Evolutionary conservation across 2,329 filamentous ascomycete genomes (phyloP).

Genomic region (Curvularia verruculosa): DNA sequence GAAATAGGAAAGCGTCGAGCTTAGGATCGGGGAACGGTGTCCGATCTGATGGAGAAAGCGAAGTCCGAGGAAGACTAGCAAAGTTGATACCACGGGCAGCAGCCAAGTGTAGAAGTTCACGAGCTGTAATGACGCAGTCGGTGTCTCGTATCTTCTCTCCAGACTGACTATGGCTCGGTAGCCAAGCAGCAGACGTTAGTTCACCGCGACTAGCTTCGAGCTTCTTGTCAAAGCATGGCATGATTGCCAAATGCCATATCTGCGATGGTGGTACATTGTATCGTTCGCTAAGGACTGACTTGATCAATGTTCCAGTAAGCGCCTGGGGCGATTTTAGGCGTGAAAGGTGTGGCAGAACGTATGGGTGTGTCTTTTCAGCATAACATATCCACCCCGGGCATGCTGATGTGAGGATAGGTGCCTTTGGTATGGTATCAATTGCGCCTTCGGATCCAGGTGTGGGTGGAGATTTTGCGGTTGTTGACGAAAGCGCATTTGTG

Average conservation of each 20-base stretch:
- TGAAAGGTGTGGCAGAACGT: constrained; percentile 89
- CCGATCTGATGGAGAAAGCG: constrained; percentile 55
- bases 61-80: constrained; percentile 68
- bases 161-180: constrained; percentile 31
- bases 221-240: constrained; percentile 99
- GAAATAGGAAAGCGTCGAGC: constrained; percentile 77
- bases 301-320: constrained; percentile 85
- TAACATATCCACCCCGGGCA: constrained; percentile 99
- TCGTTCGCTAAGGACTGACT: constrained; percentile 77
- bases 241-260: constrained; percentile 94
- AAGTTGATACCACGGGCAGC: constrained; percentile 80
- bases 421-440: constrained; percentile 56
- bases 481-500: constrained; percentile 42
- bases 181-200: constrained; percentile 81
- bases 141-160: constrained; percentile 73
- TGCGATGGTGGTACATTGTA: constrained; percentile 75
- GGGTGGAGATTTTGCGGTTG: constrained; percentile 28
- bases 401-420: constrained; percentile 80
- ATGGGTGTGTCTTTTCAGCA: constrained; percentile 95
- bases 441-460: constrained; percentile 41
- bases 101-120: constrained; percentile 89
- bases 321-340: constrained; percentile 93
- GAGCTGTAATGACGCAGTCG: constrained; percentile 96
- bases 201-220: constrained; percentile 93
- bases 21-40: constrained; percentile 73